Evolutionary conservation across 192 early-diverging fungal genomes (phyloP).

Genomic region (Coemansia sp.): DNA sequence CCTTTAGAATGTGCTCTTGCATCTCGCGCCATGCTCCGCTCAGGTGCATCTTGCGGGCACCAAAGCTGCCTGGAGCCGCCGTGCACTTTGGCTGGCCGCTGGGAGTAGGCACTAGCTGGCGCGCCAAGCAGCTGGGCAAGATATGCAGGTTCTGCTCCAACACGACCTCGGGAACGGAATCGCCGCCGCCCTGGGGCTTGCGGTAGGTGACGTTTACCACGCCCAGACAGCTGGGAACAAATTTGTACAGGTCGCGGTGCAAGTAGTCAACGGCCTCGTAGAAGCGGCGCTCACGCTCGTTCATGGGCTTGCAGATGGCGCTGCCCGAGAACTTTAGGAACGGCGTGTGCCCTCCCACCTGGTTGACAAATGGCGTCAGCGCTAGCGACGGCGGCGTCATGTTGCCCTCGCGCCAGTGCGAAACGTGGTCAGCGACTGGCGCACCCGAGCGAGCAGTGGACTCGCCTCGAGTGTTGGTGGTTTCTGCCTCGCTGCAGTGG

Average conservation of each 20-base stretch:
- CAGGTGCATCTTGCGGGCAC: conserved; percentile 49
- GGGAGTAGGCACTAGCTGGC: conserved; percentile 26
- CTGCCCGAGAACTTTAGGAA: conserved; percentile 94
- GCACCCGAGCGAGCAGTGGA: background rate
- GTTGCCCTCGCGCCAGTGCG: conserved; percentile 22
- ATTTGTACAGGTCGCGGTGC: conserved; percentile 78
- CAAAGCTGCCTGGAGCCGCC: conserved; percentile 50
- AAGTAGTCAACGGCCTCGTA: conserved; percentile 82
- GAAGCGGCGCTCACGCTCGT: conserved; percentile 77
- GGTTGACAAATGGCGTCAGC: conserved; percentile 77
- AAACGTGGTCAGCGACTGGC: background rate
- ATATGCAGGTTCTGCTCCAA: conserved; percentile 90
- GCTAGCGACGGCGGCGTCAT: conserved; percentile 62
- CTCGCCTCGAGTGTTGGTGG: background rate
- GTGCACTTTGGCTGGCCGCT: conserved; percentile 32
- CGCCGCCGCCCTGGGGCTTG: conserved; percentile 25
- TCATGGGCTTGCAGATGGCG: conserved; percentile 95
- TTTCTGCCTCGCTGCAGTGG: conserved; percentile 6
- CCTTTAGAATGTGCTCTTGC: conserved; percentile 85
- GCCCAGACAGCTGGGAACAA: conserved; percentile 90
- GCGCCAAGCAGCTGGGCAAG: conserved; percentile 68
- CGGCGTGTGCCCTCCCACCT: conserved; percentile 95
- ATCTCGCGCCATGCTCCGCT: conserved; percentile 66
- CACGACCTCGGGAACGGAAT: conserved; percentile 62
- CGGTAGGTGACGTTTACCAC: conserved; percentile 91